Evolutionary conservation across 2,329 filamentous ascomycete species (phyloP), one percentile per base, ranked within the genome.

Genomic region (Ceratocystis alfenasii): DNA sequence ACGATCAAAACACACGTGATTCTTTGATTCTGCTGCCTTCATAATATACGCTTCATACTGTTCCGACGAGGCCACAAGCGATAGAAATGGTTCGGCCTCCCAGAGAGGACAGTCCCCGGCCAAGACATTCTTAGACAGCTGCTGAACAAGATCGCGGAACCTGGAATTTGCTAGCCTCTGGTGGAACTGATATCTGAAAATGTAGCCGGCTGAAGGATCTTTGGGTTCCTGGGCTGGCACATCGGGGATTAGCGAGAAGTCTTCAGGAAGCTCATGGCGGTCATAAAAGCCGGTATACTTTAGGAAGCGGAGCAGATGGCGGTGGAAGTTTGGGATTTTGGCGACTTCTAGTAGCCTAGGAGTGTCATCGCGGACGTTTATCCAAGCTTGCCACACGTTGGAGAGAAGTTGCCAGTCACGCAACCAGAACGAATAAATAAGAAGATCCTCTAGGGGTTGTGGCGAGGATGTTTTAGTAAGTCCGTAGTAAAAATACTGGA

Each of bases 391-490:
- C 66, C 66, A 67, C 8, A 65, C 33, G 30, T 65, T 65, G 5
- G 48, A 46, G 17, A 67, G 53, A 22, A 67, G 63, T 36, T 57
- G 60, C 66, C 66, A 67, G 15, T 67, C 66, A 20, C 53, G 63
- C 5, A 67, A 25, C 66, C 66, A 67, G 17, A 67, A 65, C 22
- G 66, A 63, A 45, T 67, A 67, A 20, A 65, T 65, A 2, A 67
- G 59, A 20, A 67, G 60, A 48, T 67, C 66, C 36, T 65, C 64
- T 4, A 67, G 63, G 7, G 66, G 63, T 41, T 67, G 66, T 22
- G 63, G 41, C n/a, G 63, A 67, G 45, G 66, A 67, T 22, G 20
- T 59, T 45, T 53, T 46, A 4, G 59, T 65, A 1, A 67, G 63
- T 41, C 66, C 66, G 5, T 22, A 33, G 46, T 55, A 53, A 59